A percentile compares a stretch with the other conserved stretches of the same genome.
Evolutionary conservation across 1,284 basidiomycete species (phyloP).

Genomic region (Ganoderma multipileum): DNA sequence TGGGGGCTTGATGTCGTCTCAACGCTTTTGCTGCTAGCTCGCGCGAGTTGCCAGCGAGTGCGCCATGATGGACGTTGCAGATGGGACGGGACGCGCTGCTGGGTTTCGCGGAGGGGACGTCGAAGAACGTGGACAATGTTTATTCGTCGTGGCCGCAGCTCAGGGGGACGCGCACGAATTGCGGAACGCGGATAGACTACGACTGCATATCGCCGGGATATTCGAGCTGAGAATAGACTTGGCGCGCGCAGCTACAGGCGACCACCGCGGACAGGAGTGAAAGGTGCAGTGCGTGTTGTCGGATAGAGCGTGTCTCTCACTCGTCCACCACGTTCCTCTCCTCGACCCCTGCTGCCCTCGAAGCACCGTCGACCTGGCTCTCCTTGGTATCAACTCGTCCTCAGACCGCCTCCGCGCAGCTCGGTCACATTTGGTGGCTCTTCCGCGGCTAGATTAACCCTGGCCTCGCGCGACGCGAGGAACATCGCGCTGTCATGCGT

Average conservation of each 20-base stretch:
- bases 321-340: slow-evolving; percentile 3
- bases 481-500: slow-evolving; percentile 23
- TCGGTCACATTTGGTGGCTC: background rate
- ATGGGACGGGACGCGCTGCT: background rate
- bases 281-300: background rate
- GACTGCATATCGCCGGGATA: background rate
- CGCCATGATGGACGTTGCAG: background rate
- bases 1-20: slow-evolving; percentile 23
- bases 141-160: background rate
- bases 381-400: background rate
- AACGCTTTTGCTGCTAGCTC: slow-evolving; percentile 21
- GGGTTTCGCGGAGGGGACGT: background rate
- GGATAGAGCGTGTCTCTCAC: background rate
- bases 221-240: background rate
- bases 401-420: background rate
- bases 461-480: slow-evolving; percentile 9
- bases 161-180: background rate
- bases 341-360: slow-evolving; percentile 16
- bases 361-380: slow-evolving; percentile 7
- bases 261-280: background rate
- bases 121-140: background rate
- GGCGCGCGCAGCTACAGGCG: background rate
- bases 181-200: background rate
- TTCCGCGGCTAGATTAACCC: slow-evolving; percentile 6
- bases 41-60: background rate